Evolutionary conservation across 768 basidiomycete genomes (phyloP), one percentile per base, ranked within the genome.

Genomic region (Auriscalpium orientale): DNA sequence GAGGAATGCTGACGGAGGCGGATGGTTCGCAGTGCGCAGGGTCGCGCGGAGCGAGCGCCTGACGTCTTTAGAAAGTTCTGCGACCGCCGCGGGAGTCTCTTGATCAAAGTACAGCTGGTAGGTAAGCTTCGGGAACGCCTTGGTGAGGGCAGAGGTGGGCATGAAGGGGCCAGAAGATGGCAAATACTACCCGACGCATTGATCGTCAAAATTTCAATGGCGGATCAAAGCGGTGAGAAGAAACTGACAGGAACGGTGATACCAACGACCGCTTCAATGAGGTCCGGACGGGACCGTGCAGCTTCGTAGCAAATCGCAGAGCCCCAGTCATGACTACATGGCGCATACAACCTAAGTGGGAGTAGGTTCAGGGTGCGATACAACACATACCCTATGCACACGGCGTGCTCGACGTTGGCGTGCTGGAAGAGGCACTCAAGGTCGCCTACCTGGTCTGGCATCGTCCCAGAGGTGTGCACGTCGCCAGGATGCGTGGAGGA

Each of bases 251-350:
- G 44, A 58, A 60, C 4, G 3, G 77, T 78, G 22, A 73, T 70
- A 9, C 83, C 85, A 13, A 85, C 67, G 15, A 88, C 79, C 3
- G 72, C 84, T 0, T 67, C 70, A 63, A 88, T 79, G 3, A 83
- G 66, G 60, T 89, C 87, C 0, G 87, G 88, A 16, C 85, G 72
- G 70, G 77, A 74, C 15, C 87, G 78, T 1, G 82, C 85, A 11
- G 84, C 81, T 66, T 89, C 84, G 61, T 82, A 85, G 58, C 87
- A 88, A 3, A 81, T 56, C 52, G 78, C 74, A 1, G 84, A 72
- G 40, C 88, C 88, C 88, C 88, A 90, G 58, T 90, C 88, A 62
- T 90, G 88, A 12, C 86, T 87, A 36, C 15, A 48, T 3, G 38
- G 22, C 9, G 16, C 13, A 22, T 12, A n/a, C 20, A 16, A 15